phyloP scores from a whole-genome alignment of 768 basidiomycete genomes.

The Atractiella rhizophila region DNA sequence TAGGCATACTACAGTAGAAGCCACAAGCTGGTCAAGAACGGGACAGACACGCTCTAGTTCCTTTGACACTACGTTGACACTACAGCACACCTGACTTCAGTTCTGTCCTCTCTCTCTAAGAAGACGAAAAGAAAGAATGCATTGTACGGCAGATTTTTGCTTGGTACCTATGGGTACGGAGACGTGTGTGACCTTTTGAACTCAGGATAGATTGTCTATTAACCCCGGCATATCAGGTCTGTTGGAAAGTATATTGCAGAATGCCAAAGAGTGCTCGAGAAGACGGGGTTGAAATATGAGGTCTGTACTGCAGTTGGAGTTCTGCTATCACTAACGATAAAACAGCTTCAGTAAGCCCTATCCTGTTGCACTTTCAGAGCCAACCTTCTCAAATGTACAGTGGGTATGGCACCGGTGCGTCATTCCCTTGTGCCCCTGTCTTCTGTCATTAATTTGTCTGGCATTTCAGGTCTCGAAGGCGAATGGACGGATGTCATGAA shows the following conservation, averaged over 20 bases:
- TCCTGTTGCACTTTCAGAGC: neutral
- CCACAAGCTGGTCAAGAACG: too few relatives aligned
- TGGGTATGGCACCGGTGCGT: slow-evolving; percentile 5
- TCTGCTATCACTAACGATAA: neutral
- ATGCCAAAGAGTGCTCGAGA: slow-evolving; percentile 4
- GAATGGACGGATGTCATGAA: slow-evolving; percentile 6
- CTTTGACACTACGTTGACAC: too few relatives aligned
- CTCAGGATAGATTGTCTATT: too few relatives aligned
- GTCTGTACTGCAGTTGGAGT: neutral
- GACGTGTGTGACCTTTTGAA: too few relatives aligned
- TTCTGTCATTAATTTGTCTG: neutral
- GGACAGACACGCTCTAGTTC: too few relatives aligned
- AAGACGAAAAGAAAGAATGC: too few relatives aligned
- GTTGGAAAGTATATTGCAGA: slow-evolving; percentile 7
- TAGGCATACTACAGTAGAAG: too few relatives aligned
- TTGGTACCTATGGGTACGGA: too few relatives aligned
- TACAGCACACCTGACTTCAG: too few relatives aligned
- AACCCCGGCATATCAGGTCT: too few relatives aligned
- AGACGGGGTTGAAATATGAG: slow-evolving; percentile 7
- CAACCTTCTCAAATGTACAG: neutral
- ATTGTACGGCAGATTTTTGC: too few relatives aligned
- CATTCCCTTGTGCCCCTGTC: neutral
- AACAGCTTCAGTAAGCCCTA: slow-evolving; percentile 4
- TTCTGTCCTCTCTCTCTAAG: too few relatives aligned
- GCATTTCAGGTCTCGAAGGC: neutral